These are phyloP conservation scores for Pugionium cornutum DNA, from an alignment of 345 rosid genomes.

Conservation along the genomic window DNA sequence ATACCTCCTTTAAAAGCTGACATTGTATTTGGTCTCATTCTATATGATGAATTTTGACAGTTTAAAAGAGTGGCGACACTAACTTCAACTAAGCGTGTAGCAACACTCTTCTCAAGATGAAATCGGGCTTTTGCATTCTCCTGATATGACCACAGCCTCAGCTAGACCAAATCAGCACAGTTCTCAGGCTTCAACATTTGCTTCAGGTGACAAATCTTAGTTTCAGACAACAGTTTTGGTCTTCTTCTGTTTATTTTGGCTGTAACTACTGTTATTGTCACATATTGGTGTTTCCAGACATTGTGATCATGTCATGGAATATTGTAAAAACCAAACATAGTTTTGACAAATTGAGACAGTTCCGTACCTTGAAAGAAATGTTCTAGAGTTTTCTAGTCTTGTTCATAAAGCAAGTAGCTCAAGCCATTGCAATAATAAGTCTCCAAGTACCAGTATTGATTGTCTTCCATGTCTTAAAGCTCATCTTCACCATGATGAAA, in stretches of 20 bases:
- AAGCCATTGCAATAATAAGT: constrained; percentile 14
- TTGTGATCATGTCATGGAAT: constrained; percentile 3
- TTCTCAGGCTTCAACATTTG: constrained; percentile 14
- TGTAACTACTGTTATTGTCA: neutral
- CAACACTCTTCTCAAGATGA: constrained; percentile 60
- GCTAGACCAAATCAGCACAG: constrained; percentile 25
- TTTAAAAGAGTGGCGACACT: constrained; percentile 74
- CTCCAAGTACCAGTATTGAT: too few relatives aligned
- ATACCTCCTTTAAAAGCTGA: neutral
- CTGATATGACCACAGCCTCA: neutral
- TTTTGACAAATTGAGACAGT: constrained; percentile 8
- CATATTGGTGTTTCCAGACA: neutral
- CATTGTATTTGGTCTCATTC: constrained; percentile 5
- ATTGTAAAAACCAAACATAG: neutral
- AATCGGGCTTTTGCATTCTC: constrained; percentile 2
- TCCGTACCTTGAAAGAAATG: neutral
- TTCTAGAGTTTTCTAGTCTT: neutral
- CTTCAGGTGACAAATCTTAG: constrained; percentile 23
- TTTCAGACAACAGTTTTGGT: constrained; percentile 22
- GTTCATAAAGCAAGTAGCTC: constrained; percentile 13
- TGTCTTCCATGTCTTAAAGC: too few relatives aligned
- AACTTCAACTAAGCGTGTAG: constrained; percentile 56
- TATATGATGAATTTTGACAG: constrained; percentile 45
- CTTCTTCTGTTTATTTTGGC: neutral
- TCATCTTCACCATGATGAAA: too few relatives aligned